Base-by-base conservation (phyloP, 805 yeast species). In the Wickerhamomyces chaumierensis region DNA sequence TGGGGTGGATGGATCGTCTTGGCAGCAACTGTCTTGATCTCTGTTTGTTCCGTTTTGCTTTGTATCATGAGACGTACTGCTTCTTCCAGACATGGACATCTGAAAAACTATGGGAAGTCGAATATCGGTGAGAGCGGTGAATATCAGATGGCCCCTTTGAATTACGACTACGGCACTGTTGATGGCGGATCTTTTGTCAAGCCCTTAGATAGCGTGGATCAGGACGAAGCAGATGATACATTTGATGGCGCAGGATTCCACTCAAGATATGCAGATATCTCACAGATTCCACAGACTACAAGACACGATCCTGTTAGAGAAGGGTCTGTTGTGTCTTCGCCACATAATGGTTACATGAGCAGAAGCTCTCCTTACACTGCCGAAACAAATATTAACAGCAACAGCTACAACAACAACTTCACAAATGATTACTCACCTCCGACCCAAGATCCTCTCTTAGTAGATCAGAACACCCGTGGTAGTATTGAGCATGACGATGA, bases 1-100 rank as follows among this genome's bases (percentile, higher is more conserved):
- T 87, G 86, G 78, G 71, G 80, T 34, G 95, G 95, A 19, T 90
- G 96, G 96, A 62, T 81, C 37, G 71, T 83, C 42, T 61, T 88
- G 19, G 75, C 75, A 0, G 73, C 90, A 1, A 73, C 92, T 0
- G 71, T 81, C 2, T 56, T 79, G 25, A 65, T 78, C 35, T 81
- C 90, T 0, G 45, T 79, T 2, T 67, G 75, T 21, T 77, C 85
- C 1, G 69, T 86, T 2, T 55, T 79, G 45, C 58, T 82, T 16
- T 85, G 95, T 55, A 68, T 83, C 38, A 68, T 81, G 65, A 74
- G 88, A 51, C 65, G 95, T 47, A 69, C 82, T 0, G 71, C 76
- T 4, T 67, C 71, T 2, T 53, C 58, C 0, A 49, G 58, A 49
- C 49, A 46, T 17, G 49, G 43, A 1, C 29, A 25, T 13, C 36